Evolutionary conservation across 129 eudicot species (phyloP).

Genomic region (Solidago caesia): DNA sequence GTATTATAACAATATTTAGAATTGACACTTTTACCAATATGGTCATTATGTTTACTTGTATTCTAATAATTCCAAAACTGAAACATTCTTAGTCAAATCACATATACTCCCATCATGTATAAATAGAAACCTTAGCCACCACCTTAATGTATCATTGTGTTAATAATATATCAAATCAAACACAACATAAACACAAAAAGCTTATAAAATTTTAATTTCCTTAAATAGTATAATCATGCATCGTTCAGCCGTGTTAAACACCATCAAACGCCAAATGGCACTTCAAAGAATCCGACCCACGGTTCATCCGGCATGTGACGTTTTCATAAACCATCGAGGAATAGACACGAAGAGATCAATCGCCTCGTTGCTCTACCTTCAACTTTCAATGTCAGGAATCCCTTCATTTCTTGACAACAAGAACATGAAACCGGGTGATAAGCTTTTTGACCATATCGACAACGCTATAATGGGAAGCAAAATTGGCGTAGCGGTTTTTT

Average conservation of each 20-base stretch:
- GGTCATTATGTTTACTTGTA: constrained; percentile 24
- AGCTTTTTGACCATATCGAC: constrained; percentile 64
- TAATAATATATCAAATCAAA: not conserved
- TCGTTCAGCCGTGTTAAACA: constrained; percentile 39
- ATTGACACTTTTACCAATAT: constrained; percentile 19
- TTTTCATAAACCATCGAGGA: constrained; percentile 76
- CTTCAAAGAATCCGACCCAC: constrained; percentile 24
- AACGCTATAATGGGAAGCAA: constrained; percentile 50
- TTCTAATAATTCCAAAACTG: constrained; percentile 26
- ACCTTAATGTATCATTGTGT: not conserved
- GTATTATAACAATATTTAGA: not conserved
- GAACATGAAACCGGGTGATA: constrained; percentile 77
- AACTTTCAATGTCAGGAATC: constrained; percentile 45
- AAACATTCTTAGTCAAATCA: constrained; percentile 5
- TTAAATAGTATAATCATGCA: constrained; percentile 39
- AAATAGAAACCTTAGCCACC: constrained; percentile 21
- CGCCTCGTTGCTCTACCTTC: constrained; percentile 59
- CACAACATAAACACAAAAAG: constrained; percentile 18
- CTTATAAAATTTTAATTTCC: constrained; percentile 19
- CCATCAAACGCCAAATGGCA: constrained; percentile 41
- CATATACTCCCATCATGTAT: constrained; percentile 2
- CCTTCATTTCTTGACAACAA: constrained; percentile 76
- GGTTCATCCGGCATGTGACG: constrained; percentile 45
- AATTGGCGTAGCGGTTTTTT: constrained; percentile 68
- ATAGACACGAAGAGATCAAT: constrained; percentile 61